phyloP scores from a whole-genome alignment of 1,284 basidiomycete genomes.

The Pholiota adiposa region DNA sequence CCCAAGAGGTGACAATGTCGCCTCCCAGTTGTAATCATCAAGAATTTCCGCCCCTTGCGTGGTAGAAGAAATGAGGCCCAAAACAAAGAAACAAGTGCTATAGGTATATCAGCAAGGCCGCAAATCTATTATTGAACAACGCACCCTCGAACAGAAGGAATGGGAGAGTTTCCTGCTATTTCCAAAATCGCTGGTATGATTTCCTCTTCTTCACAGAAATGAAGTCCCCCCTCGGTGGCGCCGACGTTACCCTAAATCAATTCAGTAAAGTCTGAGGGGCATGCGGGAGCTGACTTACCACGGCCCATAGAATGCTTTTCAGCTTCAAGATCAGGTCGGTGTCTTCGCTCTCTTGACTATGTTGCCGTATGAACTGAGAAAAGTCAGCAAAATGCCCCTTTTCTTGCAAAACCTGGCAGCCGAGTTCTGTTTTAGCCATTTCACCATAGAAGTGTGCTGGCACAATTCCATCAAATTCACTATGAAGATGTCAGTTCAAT shows the following conservation, averaged over 20 bases:
- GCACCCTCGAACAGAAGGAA: conserved; percentile 93
- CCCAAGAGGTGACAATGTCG: conserved; percentile 87
- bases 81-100: conserved; percentile 95
- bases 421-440: conserved; percentile 94
- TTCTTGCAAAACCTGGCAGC: conserved; percentile 87
- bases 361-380: conserved; percentile 86
- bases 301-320: conserved; percentile 96
- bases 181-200: conserved; percentile 89
- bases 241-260: conserved; percentile 87
- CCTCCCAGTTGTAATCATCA: conserved; percentile 92
- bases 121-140: not conserved
- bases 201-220: conserved; percentile 94
- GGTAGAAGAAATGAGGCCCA: conserved; percentile 79
- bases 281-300: conserved; percentile 60
- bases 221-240: conserved; percentile 87
- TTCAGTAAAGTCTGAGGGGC: not conserved
- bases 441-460: conserved; percentile 98
- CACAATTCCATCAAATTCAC: conserved; percentile 84
- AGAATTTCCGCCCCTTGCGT: conserved; percentile 61
- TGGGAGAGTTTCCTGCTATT: conserved; percentile 88
- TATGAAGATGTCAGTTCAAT: conserved; percentile 28
- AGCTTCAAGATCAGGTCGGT: conserved; percentile 84
- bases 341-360: conserved; percentile 87
- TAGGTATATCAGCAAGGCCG: conserved; percentile 7
- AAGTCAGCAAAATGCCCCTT: conserved; percentile 94